phyloP scores from a whole-genome alignment of 352 stramenopile species.

The Phytophthora pistaciae region DNA sequence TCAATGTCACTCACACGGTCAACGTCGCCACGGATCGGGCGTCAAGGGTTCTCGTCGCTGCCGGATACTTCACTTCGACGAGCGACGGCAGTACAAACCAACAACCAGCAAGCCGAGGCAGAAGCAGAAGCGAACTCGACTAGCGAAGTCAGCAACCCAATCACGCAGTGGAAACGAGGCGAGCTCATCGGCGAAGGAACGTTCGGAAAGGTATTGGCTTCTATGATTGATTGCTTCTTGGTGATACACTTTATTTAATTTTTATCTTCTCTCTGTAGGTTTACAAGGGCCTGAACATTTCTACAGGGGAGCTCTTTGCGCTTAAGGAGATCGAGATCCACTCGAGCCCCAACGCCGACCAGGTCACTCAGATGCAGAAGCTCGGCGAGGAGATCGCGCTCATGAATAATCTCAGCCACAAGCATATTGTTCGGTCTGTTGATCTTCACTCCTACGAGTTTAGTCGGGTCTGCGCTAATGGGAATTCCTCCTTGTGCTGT shows the following conservation, averaged over 20 bases:
- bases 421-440: slow-evolving; percentile 94
- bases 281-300: slow-evolving; percentile 95
- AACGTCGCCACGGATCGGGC: slow-evolving; percentile 58
- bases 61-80: slow-evolving; percentile 29
- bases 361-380: slow-evolving; percentile 77
- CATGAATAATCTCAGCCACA: slow-evolving; percentile 95
- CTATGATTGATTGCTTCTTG: background rate
- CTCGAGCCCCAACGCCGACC: slow-evolving; percentile 53
- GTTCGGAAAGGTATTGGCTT: slow-evolving; percentile 85
- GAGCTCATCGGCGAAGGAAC: slow-evolving; percentile 95
- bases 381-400: slow-evolving; percentile 93
- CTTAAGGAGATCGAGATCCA: slow-evolving; percentile 91
- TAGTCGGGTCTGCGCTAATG: slow-evolving; percentile 20
- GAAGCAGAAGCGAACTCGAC: slow-evolving; percentile 5
- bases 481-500: slow-evolving; percentile 10
- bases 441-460: background rate
- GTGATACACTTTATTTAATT: background rate
- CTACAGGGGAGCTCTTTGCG: slow-evolving; percentile 92
- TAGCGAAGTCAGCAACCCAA: slow-evolving; percentile 35
- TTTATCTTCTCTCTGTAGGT: slow-evolving; percentile 51
- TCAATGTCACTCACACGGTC: slow-evolving; percentile 60
- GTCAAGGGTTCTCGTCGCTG: slow-evolving; percentile 31
- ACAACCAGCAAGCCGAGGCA: slow-evolving; percentile 24
- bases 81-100: slow-evolving; percentile 9
- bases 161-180: slow-evolving; percentile 93